phyloP scores from a whole-genome alignment of 2,329 filamentous ascomycete species.

The Neophaeococcomyces mojaviensis region DNA sequence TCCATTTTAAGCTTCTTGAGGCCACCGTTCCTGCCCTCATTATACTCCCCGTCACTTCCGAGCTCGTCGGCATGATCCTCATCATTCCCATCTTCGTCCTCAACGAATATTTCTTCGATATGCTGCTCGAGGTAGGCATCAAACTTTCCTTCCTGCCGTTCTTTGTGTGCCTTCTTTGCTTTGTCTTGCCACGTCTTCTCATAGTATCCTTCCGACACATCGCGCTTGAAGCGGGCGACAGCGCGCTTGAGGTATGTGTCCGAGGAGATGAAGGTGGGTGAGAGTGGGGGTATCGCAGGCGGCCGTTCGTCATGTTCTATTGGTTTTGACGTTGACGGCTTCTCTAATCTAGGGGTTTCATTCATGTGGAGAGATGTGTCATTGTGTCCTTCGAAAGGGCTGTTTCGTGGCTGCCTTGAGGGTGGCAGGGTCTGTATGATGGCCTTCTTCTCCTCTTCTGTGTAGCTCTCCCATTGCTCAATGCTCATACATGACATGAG shows the following conservation, averaged over 20 bases:
- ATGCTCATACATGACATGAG: conserved; percentile 14
- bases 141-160: conserved; percentile 48
- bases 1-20: not conserved
- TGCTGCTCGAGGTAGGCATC: conserved; percentile 50
- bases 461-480: conserved; percentile 16
- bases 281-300: not conserved
- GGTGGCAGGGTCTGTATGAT: conserved; percentile 18
- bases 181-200: conserved; percentile 51
- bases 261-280: conserved; percentile 12
- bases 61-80: conserved; percentile 4
- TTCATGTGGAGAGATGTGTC: too few relatives aligned
- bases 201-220: conserved; percentile 49
- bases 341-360: too few relatives aligned
- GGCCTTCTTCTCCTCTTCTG: conserved; percentile 16
- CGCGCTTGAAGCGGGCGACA: conserved; percentile 42
- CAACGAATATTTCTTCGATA: conserved; percentile 52
- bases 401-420: conserved; percentile 12
- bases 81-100: conserved; percentile 37
- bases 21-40: conserved; percentile 9
- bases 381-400: not conserved
- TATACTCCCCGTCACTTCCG: conserved; percentile 9
- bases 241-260: conserved; percentile 19
- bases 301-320: not conserved
- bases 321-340: too few relatives aligned
- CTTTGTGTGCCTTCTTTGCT: conserved; percentile 46